These are phyloP conservation scores for Akebia trifoliata DNA, from an alignment of 164 flowering plant species.

Conservation along the genomic window DNA sequence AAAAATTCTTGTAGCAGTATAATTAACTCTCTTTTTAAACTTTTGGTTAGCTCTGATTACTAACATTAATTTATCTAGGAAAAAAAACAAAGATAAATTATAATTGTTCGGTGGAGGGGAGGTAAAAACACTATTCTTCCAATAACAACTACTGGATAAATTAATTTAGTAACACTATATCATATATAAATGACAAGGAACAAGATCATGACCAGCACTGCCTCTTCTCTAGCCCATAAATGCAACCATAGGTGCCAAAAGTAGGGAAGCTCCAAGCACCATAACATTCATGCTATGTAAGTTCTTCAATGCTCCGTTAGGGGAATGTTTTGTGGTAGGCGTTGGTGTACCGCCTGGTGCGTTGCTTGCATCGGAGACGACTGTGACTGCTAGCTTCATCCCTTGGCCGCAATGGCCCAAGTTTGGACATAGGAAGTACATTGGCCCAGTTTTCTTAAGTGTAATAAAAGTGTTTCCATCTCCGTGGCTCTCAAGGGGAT, in stretches of 20 bases:
- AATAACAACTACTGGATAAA: no score
- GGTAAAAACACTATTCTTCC: no score
- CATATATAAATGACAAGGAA: no score
- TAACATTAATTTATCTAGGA: no score
- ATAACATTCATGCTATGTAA: conserved; percentile 4
- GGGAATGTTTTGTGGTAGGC: conserved; percentile 2
- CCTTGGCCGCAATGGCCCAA: conserved; percentile 9
- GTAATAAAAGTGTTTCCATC: conserved; percentile 8
- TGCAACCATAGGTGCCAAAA: conserved; percentile 19
- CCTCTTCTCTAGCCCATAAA: conserved; percentile 38
- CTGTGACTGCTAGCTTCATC: conserved; percentile 28
- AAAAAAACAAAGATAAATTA: no score
- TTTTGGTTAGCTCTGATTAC: no score
- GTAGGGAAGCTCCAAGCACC: conserved; percentile 27
- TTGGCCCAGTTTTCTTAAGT: conserved; percentile 9
- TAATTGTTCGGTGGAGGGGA: no score
- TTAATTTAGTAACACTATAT: no score
- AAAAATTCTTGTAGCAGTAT: no score
- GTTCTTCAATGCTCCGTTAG: conserved; percentile 17
- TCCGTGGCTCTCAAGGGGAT: not conserved
- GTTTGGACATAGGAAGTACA: conserved; percentile 15
- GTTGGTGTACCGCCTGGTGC: conserved; percentile 10
- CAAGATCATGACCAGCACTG: conserved; percentile 37
- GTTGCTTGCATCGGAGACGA: conserved; percentile 15
- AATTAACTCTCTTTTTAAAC: no score